These are phyloP conservation scores for Cadophora gregata DNA, from an alignment of 2,329 filamentous ascomycete genomes.

Conservation along the genomic window DNA sequence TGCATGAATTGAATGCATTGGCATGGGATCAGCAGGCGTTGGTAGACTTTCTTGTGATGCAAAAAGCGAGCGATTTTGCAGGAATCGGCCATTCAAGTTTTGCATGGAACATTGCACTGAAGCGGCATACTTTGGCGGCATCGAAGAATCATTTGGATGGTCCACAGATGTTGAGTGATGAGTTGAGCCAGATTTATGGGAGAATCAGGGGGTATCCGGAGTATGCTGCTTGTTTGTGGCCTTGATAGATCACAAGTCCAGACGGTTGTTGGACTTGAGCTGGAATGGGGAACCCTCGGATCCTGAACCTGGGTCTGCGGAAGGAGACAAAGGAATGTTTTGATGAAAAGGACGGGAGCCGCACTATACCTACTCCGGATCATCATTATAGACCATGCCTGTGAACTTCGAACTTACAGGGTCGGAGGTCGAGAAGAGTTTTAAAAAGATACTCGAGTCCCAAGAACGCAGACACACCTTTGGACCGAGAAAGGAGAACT, in stretches of 20 bases:
- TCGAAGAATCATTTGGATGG: conserved; percentile 31
- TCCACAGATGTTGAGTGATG: conserved; percentile 35
- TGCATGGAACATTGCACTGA: conserved; percentile 52
- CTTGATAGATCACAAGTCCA: conserved; percentile 24
- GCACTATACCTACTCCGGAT: no score
- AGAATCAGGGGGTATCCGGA: conserved; percentile 30
- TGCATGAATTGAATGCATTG: conserved; percentile 40
- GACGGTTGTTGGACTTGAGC: neutral
- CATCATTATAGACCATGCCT: no score
- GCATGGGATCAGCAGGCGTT: conserved; percentile 40
- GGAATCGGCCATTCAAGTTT: conserved; percentile 53
- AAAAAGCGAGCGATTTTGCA: conserved; percentile 49
- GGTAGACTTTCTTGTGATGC: conserved; percentile 56
- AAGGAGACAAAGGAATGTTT: no score
- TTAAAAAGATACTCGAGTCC: no score
- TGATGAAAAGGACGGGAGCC: no score
- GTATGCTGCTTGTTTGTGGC: conserved; percentile 38
- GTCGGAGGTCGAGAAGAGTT: no score
- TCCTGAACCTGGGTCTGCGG: no score
- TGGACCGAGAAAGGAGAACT: no score
- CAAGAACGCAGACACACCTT: no score
- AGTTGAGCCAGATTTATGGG: conserved; percentile 38
- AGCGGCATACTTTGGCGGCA: conserved; percentile 32
- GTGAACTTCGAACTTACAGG: no score
- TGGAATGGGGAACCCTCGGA: neutral